These are phyloP conservation scores for Glycine soja DNA, from an alignment of 306 rosid species.

Conservation along the genomic window DNA sequence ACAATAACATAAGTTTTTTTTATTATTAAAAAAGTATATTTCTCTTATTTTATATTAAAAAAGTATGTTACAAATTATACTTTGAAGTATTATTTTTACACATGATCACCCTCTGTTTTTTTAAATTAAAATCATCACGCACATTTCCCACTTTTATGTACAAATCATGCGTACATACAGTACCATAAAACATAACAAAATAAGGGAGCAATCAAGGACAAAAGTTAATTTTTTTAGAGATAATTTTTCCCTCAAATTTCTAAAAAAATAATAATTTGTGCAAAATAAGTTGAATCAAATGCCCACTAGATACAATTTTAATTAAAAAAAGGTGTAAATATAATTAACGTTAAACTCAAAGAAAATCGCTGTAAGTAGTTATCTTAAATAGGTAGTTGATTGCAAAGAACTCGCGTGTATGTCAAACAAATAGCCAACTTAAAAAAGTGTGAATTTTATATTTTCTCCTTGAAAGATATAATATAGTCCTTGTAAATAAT, in stretches of 20 bases:
- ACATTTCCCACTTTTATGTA: neutral
- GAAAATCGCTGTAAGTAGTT: neutral
- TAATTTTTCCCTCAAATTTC: neutral
- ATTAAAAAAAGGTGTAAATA: neutral
- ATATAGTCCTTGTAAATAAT: neutral
- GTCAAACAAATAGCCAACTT: neutral
- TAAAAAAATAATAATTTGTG: neutral
- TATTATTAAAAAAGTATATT: neutral
- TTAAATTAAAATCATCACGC: neutral
- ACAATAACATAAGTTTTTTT: neutral
- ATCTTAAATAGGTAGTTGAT: no score
- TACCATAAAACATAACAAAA: neutral
- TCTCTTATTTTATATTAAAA: neutral
- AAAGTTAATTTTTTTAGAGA: neutral
- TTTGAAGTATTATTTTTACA: neutral
- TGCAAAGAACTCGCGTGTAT: no score
- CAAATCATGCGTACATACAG: no score
- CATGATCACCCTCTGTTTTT: neutral
- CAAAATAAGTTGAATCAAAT: neutral
- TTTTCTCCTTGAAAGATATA: neutral
- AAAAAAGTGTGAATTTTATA: neutral
- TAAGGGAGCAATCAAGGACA: neutral
- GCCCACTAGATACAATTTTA: neutral
- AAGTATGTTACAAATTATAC: no score
- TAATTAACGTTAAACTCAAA: neutral